Evolutionary conservation across 495 filamentous ascomycete genomes (phyloP), one percentile per base, ranked within the genome.

Genomic region (Acidomyces sp.): DNA sequence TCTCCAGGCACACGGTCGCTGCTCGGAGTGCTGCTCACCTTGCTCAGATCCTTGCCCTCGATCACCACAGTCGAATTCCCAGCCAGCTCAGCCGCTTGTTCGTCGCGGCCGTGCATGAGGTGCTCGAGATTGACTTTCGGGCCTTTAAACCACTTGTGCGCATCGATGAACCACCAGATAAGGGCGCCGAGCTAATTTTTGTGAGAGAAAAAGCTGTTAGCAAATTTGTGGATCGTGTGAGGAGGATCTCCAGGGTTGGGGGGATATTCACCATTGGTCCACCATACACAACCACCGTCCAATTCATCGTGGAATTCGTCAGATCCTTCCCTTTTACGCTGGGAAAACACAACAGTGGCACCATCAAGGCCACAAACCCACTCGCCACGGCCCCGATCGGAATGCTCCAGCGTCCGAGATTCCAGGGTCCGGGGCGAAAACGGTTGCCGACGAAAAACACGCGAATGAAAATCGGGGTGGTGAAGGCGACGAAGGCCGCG

Each of bases 271-370:
- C 35, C 49, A 59, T 58, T 10, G 75, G 75, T 12, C 53, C 74
- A n/a, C 77, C 80, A 54, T 79, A 86, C 22, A 85, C 81, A 24
- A 84, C 65, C 54, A 65, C 68, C 3, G 81, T 86, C 80, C 80
- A 85, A 21, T 47, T 47, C 44, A 49, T 49, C 3, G 18, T 23
- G 5, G 39, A 6, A 13, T n/a, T 10, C 21, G 66, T 71, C 24
- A 85, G 51, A 58, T 82, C 62, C 0, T 44, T 57, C 3, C 76
- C 77, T 4, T 60, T 71, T 3, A 65, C 60, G 38, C 68, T 72
- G 5, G 81, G 81, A 25, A 86, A 63, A 58, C 78, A 83, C 32
- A 86, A 57, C 17, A 85, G 80, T 3, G 81, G 81, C 26, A 84
- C 60, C 78, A 86, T 84, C 5, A 85, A 63, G 5, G 70, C 22